A percentile compares a stretch with the other conserved stretches of the same genome.
Conservation (phyloP, 371 early-diverging fungal species). For the Saksenaea vasiformis region DNA sequence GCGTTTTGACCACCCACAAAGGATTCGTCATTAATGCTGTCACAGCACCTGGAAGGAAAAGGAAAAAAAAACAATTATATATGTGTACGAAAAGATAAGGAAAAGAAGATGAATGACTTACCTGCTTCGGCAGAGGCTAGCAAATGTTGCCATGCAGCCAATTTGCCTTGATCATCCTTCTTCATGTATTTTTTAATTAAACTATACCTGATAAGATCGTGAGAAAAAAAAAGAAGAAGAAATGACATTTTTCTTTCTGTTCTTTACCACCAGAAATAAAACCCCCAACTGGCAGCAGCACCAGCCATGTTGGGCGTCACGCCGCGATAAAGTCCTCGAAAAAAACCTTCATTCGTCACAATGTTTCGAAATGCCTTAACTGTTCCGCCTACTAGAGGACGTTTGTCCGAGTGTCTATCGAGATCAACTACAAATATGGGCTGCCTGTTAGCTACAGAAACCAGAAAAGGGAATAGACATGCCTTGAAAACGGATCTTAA, state of each 20-base stretch:
- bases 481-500: slow-evolving; percentile 93
- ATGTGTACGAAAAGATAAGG: neutral
- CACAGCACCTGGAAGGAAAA: slow-evolving; percentile 60
- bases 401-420: slow-evolving; percentile 33
- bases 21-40: slow-evolving; percentile 90
- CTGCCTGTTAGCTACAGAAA: no score
- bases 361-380: slow-evolving; percentile 63
- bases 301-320: slow-evolving; percentile 90
- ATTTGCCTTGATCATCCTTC: slow-evolving; percentile 56
- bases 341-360: slow-evolving; percentile 52
- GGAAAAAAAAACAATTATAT: neutral
- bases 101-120: slow-evolving; percentile 11
- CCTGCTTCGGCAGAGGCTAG: slow-evolving; percentile 80
- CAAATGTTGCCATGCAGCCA: slow-evolving; percentile 77
- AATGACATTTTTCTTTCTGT: no score
- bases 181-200: slow-evolving; percentile 77
- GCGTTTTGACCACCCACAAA: slow-evolving; percentile 93
- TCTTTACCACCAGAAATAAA: slow-evolving; percentile 90
- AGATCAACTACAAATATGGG: slow-evolving; percentile 69
- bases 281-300: slow-evolving; percentile 91
- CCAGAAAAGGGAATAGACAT: slow-evolving; percentile 11
- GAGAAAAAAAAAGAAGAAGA: neutral
- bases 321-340: slow-evolving; percentile 88
- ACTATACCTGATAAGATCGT: slow-evolving; percentile 56
- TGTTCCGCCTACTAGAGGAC: slow-evolving; percentile 69